phyloP scores from a whole-genome alignment of 805 yeast genomes.

The Monosporozyma unispora region DNA sequence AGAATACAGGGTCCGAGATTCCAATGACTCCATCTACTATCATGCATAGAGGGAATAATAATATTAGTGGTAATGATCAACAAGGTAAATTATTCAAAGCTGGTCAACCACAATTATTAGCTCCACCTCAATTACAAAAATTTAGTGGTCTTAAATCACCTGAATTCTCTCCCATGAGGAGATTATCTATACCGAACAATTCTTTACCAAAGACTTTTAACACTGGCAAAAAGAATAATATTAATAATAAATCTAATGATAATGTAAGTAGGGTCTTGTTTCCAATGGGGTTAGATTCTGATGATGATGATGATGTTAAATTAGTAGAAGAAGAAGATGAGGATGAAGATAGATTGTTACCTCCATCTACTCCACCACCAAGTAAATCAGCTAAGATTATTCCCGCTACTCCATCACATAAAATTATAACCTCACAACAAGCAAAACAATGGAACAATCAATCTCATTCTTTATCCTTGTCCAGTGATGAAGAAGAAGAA shows the following conservation, averaged over 20 bases:
- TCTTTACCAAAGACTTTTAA: conserved; percentile 4
- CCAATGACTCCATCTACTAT: conserved; percentile 25
- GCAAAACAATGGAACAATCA: conserved; percentile 30
- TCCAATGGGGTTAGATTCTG: conserved; percentile 11
- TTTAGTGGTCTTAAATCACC: conserved; percentile 26
- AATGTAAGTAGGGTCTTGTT: conserved; percentile 22
- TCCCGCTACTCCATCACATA: conserved; percentile 32
- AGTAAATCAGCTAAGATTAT: conserved; percentile 5
- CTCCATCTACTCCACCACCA: conserved; percentile 1
- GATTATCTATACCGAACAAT: conserved; percentile 5
- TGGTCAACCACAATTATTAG: conserved; percentile 7
- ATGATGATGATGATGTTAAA: not conserved
- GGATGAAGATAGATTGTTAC: conserved; percentile 3
- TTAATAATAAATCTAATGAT: not conserved
- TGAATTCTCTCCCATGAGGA: conserved; percentile 24
- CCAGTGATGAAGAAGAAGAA: conserved; percentile 2
- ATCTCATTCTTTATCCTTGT: conserved; percentile 3
- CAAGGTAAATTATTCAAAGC: conserved; percentile 8
- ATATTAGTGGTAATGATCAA: not conserved
- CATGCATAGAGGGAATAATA: not conserved
- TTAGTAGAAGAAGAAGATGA: conserved; percentile 8
- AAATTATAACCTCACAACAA: conserved; percentile 27
- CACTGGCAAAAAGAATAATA: conserved; percentile 1
- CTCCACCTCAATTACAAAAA: conserved; percentile 9
- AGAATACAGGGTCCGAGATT: not conserved